phyloP scores from a whole-genome alignment of 176 grass and related monocot species.

The bread wheat (Triticum aestivum) region DNA sequence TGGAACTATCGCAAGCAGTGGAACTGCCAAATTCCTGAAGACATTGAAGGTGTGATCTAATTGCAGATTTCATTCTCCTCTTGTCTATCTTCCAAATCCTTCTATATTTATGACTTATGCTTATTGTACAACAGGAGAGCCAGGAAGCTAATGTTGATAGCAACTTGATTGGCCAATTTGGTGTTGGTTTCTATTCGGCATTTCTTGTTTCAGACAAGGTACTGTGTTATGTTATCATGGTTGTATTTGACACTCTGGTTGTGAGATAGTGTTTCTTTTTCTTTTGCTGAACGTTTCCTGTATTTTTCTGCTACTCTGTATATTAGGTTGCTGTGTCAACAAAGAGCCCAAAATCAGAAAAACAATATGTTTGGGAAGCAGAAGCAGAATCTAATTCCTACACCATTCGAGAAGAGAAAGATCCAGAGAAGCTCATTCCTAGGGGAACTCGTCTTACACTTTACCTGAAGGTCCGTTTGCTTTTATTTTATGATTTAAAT shows the following conservation, averaged over 20 bases:
- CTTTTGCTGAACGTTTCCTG: neutral
- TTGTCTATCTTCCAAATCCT: neutral
- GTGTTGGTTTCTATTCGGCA: conserved; percentile 95
- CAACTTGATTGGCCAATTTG: conserved; percentile 99
- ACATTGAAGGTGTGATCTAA: conserved; percentile 69
- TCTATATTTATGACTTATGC: conserved; percentile 2
- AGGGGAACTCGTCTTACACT: conserved; percentile 89
- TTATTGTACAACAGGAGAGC: conserved; percentile 65
- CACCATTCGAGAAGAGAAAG: conserved; percentile 75
- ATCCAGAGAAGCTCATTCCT: conserved; percentile 77
- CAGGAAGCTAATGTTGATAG: conserved; percentile 82
- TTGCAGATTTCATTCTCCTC: neutral
- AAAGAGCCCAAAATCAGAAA: conserved; percentile 95
- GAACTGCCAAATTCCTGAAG: conserved; percentile 95
- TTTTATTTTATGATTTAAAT: conserved; percentile 19
- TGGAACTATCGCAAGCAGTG: conserved; percentile 94
- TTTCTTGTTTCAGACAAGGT: conserved; percentile 98
- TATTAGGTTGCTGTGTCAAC: conserved; percentile 82
- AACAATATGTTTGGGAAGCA: conserved; percentile 97
- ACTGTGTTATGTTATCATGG: conserved; percentile 35
- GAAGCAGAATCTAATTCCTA: conserved; percentile 79
- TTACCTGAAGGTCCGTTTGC: conserved; percentile 73
- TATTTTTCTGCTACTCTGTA: conserved; percentile 9
- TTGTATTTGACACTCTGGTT: neutral
- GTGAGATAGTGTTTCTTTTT: neutral